Base-by-base conservation (phyloP, 1,139 yeast genomes). In the Saccharomyces hybrid region DNA sequence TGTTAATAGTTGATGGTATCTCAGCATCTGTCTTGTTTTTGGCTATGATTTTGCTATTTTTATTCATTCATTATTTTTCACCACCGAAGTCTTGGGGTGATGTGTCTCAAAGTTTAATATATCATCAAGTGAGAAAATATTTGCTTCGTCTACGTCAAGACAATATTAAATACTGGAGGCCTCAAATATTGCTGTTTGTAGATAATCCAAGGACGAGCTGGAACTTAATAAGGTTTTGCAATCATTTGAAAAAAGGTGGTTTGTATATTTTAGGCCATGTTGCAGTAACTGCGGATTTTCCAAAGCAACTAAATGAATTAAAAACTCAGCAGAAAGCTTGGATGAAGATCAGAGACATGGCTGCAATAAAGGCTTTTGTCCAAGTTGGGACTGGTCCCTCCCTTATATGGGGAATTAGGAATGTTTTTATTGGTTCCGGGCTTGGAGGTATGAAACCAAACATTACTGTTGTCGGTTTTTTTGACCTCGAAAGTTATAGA, bases 31-130 rank as follows among this genome's bases (percentile, higher is more conserved):
- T 85, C 28, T 85, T 91, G 53, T 81, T 90, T 47, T 73, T 84
- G 6, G 80, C 86, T 54, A 76, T 90, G 63, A 70, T 82, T 51
- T 73, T 83, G 27, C 72, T 93, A 49, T 87, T 93, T 62, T 68
- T 89, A 54, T 70, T 86, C 55, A 93, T 93, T 58, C 98, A 93
- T 69, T 89, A 90, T 65, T 78, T 83, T 55, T 86, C 97, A 2
- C 97, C 97, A 2, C 97, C 98, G 4, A 90, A 89, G 68, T 86
- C 90, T 42, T 93, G 97, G 88, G 99, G 99, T 34, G 99, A 93
- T 72, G 97, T 93, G 28, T 90, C 98, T 1, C 98, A 93, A 71
- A 81, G 90, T 49, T 77, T 93, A 59, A 91, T 93, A 53, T 93
- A 93, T 70, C 99, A 93, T 67, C 99, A 93, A 70, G 98, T 93